phyloP scores from a whole-genome alignment of 768 basidiomycete species.

The Paxillus ammoniavirescens region DNA sequence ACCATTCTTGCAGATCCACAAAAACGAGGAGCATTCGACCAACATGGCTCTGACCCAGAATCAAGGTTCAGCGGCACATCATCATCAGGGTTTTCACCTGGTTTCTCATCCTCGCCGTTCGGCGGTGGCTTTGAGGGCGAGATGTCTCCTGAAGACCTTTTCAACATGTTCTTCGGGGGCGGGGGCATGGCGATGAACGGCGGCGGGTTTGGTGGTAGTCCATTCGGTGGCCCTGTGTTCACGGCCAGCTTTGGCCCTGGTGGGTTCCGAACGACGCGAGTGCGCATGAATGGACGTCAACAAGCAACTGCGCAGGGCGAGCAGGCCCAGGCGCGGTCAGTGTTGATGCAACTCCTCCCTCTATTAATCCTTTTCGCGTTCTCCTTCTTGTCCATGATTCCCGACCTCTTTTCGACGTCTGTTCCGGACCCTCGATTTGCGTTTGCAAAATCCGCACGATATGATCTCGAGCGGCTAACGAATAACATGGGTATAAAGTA shows the following conservation, averaged over 20 bases:
- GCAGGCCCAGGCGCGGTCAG: conserved; percentile 50
- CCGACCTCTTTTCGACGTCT: conserved; percentile 66
- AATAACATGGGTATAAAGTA: conserved; percentile 70
- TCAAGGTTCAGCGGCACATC: conserved; percentile 73
- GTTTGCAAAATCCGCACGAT: conserved; percentile 60
- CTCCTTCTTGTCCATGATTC: conserved; percentile 79
- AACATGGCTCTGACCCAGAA: conserved; percentile 86
- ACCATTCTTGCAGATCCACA: conserved; percentile 59
- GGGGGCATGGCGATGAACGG: conserved; percentile 45
- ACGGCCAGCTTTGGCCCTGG: conserved; percentile 76
- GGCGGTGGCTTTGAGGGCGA: conserved; percentile 70
- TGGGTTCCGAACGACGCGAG: conserved; percentile 74
- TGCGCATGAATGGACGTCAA: conserved; percentile 40
- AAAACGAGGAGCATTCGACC: conserved; percentile 86
- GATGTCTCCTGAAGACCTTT: conserved; percentile 92
- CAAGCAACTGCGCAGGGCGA: conserved; percentile 36
- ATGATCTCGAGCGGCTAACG: conserved; percentile 72
- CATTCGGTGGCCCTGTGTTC: conserved; percentile 56
- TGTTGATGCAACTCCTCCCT: conserved; percentile 78
- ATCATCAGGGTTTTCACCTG: conserved; percentile 48
- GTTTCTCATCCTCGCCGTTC: conserved; percentile 52
- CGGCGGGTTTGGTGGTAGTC: conserved; percentile 56
- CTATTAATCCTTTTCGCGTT: conserved; percentile 82
- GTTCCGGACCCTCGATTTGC: conserved; percentile 80
- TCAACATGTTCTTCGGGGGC: conserved; percentile 98